Base-by-base conservation (phyloP, 2,329 filamentous ascomycete genomes). In the Exophiala xenobiotica region DNA sequence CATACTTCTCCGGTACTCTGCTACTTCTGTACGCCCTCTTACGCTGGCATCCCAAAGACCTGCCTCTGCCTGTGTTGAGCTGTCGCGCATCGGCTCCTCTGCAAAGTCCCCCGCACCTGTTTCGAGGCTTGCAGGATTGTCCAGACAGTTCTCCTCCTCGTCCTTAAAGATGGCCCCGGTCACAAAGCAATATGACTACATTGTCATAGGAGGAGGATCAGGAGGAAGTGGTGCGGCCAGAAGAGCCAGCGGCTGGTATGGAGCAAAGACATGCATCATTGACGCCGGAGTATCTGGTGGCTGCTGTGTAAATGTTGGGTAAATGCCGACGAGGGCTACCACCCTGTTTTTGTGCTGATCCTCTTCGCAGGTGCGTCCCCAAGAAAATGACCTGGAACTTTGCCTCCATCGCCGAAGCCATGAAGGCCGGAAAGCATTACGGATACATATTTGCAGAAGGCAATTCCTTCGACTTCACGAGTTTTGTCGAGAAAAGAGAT, bases 361-460 rank as follows among this genome's bases (percentile, higher is more conserved):
- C 20, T 31, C 27, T 22, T 27, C 12, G 24, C 48, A 77, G 77
- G 49, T 78, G 75, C 56, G 72, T 78, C 5, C 76, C 76, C 22
- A 78, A 78, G 64, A 78, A 77, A 56, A 76, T 77, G 68, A 77
- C 74, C 39, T 77, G 72, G 73, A 77, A 78, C 62, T 75, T 76
- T 52, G 73, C 74, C 4, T 72, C 73, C 22, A 69, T 78, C 54
- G 70, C 71, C 42, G 75, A 78, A 61, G 68, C 67, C n/a, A 61
- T 78, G 6, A 68, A 74, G 35, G 64, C 70, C 6, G 73, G 68
- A 49, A 68, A 68, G 49, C 64, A 73, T 60, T 78, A 78, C 63
- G 75, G 74, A 40, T 78, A 75, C 57, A 68, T 70, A 16, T 70
- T 76, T 27, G 71, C 73, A 6, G 60, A 70, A 12, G 64, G 72